phyloP scores from a whole-genome alignment of 1,284 basidiomycete genomes.

The Fomitopsis pinicola region DNA sequence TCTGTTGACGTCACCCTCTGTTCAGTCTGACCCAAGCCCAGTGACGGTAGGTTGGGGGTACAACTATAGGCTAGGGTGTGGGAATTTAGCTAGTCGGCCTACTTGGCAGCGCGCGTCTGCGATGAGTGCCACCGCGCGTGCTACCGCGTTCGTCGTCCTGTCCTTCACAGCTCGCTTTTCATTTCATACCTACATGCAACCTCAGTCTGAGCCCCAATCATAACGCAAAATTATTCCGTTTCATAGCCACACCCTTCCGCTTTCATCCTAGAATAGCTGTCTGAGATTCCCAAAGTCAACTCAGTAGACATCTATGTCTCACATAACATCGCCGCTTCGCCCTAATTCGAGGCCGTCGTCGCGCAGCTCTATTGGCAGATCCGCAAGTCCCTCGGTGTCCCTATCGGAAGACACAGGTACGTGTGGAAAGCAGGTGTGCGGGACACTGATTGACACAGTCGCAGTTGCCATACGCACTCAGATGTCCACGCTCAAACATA shows the following conservation, averaged over 20 bases:
- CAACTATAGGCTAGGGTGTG: background rate
- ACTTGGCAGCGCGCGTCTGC: background rate
- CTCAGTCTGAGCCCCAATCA: background rate
- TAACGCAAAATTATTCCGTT: background rate
- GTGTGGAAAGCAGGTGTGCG: conserved; percentile 6
- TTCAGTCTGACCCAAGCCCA: too few species aligned
- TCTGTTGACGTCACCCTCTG: too few species aligned
- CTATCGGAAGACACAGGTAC: conserved; percentile 55
- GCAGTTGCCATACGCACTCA: conserved; percentile 67
- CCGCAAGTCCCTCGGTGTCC: conserved; percentile 48
- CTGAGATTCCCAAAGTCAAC: background rate
- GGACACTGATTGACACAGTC: background rate
- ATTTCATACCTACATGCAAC: background rate
- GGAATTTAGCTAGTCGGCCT: background rate
- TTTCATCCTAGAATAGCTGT: background rate
- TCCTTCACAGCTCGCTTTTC: background rate
- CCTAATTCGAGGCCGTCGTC: conserved; percentile 45
- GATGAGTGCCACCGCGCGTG: background rate
- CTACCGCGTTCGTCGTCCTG: background rate
- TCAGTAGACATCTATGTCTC: background rate
- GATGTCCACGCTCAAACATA: conserved; percentile 72
- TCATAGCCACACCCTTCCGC: background rate
- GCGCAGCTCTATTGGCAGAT: conserved; percentile 36
- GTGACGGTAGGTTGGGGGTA: too few species aligned
- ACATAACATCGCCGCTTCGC: conserved; percentile 1